These are phyloP conservation scores for Trypanosoma conorhini DNA, from an alignment of 208 protist species.

Conservation along the genomic window DNA sequence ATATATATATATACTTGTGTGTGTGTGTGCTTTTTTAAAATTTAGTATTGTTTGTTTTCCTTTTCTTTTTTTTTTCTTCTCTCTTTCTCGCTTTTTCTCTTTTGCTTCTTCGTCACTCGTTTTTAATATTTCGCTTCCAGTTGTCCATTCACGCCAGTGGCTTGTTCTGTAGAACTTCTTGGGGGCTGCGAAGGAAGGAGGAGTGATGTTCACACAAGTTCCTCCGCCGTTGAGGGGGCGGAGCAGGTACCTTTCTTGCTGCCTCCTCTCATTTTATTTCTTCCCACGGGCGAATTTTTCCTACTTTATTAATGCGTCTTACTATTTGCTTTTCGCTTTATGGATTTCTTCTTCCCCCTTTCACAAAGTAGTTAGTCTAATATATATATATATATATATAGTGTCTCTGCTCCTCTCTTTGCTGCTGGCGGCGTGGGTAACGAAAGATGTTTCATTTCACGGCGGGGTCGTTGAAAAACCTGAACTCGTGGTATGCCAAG, in stretches of 20 bases:
- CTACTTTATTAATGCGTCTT: neutral
- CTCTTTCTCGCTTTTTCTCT: constrained; percentile 1
- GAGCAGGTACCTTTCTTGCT: neutral
- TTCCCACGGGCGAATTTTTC: neutral
- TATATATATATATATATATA: neutral
- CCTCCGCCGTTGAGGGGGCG: neutral
- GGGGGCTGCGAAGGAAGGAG: no score
- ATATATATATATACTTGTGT: no score
- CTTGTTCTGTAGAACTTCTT: neutral
- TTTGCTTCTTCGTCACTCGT: neutral
- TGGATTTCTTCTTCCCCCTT: neutral
- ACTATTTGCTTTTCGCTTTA: constrained; percentile 7
- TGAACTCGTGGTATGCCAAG: constrained; percentile 87
- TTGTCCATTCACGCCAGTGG: neutral
- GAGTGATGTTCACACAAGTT: neutral
- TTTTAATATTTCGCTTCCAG: no score
- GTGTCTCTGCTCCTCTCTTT: constrained; percentile 26
- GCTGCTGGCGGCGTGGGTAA: neutral
- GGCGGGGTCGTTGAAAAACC: constrained; percentile 58
- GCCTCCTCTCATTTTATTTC: neutral
- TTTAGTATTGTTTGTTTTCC: neutral
- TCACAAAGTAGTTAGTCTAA: neutral
- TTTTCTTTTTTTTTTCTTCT: constrained; percentile 15
- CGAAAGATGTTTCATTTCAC: constrained; percentile 57
- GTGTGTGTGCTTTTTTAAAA: neutral